Base-by-base conservation (phyloP, 345 rosid species). In the Leavenworthia alabamica region DNA sequence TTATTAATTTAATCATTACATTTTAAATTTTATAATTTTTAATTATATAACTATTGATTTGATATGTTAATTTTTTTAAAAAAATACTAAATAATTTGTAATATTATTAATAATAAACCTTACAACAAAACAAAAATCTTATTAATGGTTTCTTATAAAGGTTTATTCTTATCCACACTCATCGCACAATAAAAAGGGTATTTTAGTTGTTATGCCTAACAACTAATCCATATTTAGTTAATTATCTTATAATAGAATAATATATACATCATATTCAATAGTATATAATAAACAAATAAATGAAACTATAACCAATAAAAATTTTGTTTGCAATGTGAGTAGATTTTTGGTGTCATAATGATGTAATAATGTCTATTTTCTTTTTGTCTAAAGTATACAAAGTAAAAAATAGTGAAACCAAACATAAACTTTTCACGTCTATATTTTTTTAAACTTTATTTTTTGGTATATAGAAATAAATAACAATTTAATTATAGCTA, bases 271-370 rank as follows among this genome's bases (percentile, higher is more conserved):
- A 35, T 26, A 35, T 33, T 31, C 41, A 26, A 31, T 11, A 26
- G n/a, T n/a, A n/a, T n/a, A n/a, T n/a, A 43, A 26, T 8, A 60
- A 67, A 51, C 55, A 60, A 59, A 51, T 47, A 42, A 60, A 42
- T 12, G 14, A 43, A 52, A 53, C 24, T 19, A 60, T 8, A 4
- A 23, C 36, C 37, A 32, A 15, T 8, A 10, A 37, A 10, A 37
- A 27, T 27, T 35, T 5, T n/a, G 8, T 17, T 40, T 48, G 58
- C 72, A 49, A 43, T n/a, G 8, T 50, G 55, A 32, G 33, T 60
- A 19, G 27, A 22, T 42, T 51, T 60, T 51, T 51, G 19, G 44
- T 58, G 60, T 41, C 12, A 3, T 50, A 53, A 46, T 53, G 63
- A 51, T 16, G 61, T 43, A 32, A 60, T 26, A 1, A 42, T 44